Evolutionary conservation across 2,329 filamentous ascomycete genomes (phyloP), one percentile per base, ranked within the genome.

Genomic region (Cryoendolithus antarcticus): DNA sequence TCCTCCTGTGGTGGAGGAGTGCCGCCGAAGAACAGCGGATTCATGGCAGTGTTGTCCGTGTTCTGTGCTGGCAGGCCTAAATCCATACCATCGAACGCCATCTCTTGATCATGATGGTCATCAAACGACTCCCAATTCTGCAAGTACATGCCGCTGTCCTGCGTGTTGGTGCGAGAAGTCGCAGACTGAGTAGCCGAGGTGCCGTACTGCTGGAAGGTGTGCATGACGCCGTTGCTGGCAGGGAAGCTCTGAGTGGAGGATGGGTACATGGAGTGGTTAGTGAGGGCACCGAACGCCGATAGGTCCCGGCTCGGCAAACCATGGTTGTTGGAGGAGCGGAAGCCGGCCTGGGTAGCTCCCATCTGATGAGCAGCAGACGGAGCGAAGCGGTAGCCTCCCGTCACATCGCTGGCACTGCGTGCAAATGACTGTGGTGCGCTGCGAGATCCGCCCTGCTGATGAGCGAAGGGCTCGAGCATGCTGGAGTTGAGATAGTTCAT

Each of bases 401-500:
- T 6, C 7, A 15, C 19, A 11, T 9, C 11, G 9, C 10, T 35
- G 6, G n/a, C 13, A 21, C 9, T 28, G 12, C 30, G 29, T 5
- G 35, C 6, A 10, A 32, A 31, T 10, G 34, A 21, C 4, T n/a
- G 28, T 6, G 30, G 10, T 8, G 10, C 29, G 29, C 9, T 30
- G 29, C 29, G 29, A 30, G 29, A 8, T 30, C 8, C 10, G 29
- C 8, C 10, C 9, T 10, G 29, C 8, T 30, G 29, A 30, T 9
- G 9, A 8, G 29, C 10, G 12, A 37, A 33, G 1, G 35, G 35
- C 12, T 27, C 39, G 27, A 38, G 32, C 13, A 49, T 47, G 19
- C 37, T 42, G 21, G 48, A 44, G 2, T 41, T 49, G 30, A 49
- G 35, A 10, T 41, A 39, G 6, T 31, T 35, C 37, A 48, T 42